Evolutionary conservation across 2,329 filamentous ascomycete species (phyloP), one percentile per base, ranked within the genome.

Genomic region (Exophiala alcalophila): DNA sequence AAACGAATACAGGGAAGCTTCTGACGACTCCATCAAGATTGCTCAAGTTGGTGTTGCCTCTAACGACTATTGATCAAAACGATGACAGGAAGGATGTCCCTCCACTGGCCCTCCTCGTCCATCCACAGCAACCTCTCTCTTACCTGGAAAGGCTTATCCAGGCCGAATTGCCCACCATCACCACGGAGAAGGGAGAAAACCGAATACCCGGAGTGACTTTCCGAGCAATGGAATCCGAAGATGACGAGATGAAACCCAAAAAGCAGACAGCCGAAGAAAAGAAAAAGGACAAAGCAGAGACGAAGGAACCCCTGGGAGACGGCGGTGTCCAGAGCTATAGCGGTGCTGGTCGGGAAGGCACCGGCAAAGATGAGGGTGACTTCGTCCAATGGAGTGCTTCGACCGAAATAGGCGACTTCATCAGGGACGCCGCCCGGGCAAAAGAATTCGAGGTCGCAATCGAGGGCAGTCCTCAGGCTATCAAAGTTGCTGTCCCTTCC

Each of bases 401-500:
- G 20, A 95, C 90, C 1, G 90, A 96, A 61, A 84, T 96, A 21
- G 90, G 90, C 7, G 90, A 95, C 66, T 96, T 96, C 59, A 92
- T 96, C 53, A 81, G 88, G 6, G 90, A 96, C 60, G 89, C 90
- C 0, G 86, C 89, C 0, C 74, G 86, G 3, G 86, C 86, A 0
- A 80, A 86, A 40, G 87, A 94, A 59, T 95, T 96, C 59, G 80
- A 84, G 3, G 81, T 96, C 29, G 79, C 84, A 39, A 86, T 96
- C 43, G 84, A 94, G 60, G 86, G 86, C 0, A 72, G 73, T 0
- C 68, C 73, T 0, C 62, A 73, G 1, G 80, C 88, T 55, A 83
- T 95, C 54, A 77, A 80, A 11, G 83, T 95, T 5, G 81, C 80
- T 0, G 89, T 95, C 7, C 90, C 90, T 0, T 88, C 83, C 32